Base-by-base conservation (phyloP, 73 alveolate genomes). In the Paramecium sonneborni region DNA sequence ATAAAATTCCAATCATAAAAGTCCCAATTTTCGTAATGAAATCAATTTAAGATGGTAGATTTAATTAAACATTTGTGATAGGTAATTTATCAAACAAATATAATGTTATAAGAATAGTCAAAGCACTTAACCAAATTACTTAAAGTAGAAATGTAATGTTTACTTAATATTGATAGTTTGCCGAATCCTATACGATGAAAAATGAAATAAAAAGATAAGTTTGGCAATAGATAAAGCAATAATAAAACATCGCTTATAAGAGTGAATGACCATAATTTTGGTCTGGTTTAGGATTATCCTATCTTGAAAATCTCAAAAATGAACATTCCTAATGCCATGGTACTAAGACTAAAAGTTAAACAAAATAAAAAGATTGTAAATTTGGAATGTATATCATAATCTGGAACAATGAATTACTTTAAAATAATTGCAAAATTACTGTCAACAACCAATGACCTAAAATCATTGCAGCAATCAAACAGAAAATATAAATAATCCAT, bases 371-470 rank as follows among this genome's bases (percentile, higher is more conserved):
- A 79, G 44, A 43, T 23, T 11, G 74, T 44, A 11, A 79, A 39
- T 10, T 23, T 18, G 11, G 76, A 43, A 46, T 79, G 69, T n/a
- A 79, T 79, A 79, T 79, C 90, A 34, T 79, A 79, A 79, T 79
- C 90, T 39, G 90, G 55, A 30, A 41, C 90, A 44, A 79, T 79
- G 41, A 79, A 41, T 39, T 38, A 79, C 90, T 79, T 37, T 5
- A 18, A 9, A 41, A 79, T 23, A 79, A 41, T 9, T 44, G 30
- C 41, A 30, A 21, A 44, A 18, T 21, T 79, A 79, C 72, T 79
- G 44, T 79, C 28, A 79, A 6, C n/a, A 79, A 62, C 76, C 52
- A 46, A 79, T 79, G 14, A 4, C 90, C 90, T 37, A 79, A 79
- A 41, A 41, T 39, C 76, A 79, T 79, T 3, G 55, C 44, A 20